Evolutionary conservation across 73 alveolate species (phyloP).

Genomic region (Stentor coeruleus): DNA sequence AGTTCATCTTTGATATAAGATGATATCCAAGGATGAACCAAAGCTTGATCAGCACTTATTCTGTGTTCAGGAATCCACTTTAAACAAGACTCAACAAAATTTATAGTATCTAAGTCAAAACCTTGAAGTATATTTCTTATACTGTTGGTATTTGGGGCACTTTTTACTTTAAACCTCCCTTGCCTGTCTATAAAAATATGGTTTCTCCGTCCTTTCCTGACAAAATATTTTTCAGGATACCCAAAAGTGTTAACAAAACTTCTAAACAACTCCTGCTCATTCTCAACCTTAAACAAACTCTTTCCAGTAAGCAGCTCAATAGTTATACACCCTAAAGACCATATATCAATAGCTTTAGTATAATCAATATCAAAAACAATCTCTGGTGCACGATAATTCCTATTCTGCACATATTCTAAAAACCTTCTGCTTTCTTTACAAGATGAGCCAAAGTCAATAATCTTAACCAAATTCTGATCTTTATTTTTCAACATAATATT

Average conservation of each 20-base stretch:
- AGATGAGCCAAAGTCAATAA: not conserved
- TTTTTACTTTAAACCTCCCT: not conserved
- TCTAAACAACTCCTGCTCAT: not conserved
- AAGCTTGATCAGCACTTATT: not conserved
- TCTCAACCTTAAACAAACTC: too few relatives aligned
- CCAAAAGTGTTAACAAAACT: not conserved
- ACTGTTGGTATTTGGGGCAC: not conserved
- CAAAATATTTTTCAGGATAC: not conserved
- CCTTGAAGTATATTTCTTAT: not conserved
- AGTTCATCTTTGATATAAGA: too few relatives aligned
- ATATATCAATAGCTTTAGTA: not conserved
- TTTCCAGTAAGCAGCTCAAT: not conserved
- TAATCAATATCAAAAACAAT: not conserved
- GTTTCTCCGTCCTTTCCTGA: not conserved
- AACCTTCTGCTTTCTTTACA: too few relatives aligned
- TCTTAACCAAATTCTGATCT: not conserved
- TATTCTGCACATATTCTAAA: not conserved
- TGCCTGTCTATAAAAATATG: not conserved
- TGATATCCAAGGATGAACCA: constrained; percentile 13
- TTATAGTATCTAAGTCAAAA: not conserved
- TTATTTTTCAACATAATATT: too few relatives aligned
- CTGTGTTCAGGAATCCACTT: not conserved
- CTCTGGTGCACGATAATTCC: not conserved
- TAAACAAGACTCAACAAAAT: not conserved
- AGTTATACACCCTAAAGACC: not conserved